phyloP scores from a whole-genome alignment of 441 rosid species.

The Pelargonium australe region DNA sequence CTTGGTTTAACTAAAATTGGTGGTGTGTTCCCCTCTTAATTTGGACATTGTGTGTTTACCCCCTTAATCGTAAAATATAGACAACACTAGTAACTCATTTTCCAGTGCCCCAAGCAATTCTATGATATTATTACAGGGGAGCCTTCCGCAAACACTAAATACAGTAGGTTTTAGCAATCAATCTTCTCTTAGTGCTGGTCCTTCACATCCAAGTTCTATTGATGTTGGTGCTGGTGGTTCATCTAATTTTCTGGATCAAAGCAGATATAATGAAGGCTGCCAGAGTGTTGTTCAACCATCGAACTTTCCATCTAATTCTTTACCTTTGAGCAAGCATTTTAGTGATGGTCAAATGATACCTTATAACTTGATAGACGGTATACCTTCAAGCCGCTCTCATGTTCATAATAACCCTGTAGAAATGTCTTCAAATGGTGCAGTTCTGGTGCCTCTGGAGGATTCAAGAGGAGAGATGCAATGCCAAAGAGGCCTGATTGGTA shows the following conservation, averaged over 20 bases:
- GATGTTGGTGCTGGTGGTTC: slow-evolving; percentile 32
- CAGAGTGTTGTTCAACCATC: slow-evolving; percentile 37
- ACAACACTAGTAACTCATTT: slow-evolving; percentile 24
- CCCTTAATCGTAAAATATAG: no score
- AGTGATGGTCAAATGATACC: slow-evolving; percentile 26
- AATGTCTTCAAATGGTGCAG: slow-evolving; percentile 29
- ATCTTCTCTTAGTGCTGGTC: slow-evolving; percentile 38
- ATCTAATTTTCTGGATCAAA: slow-evolving; percentile 39
- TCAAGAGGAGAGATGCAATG: slow-evolving; percentile 32
- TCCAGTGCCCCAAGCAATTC: slow-evolving; percentile 35
- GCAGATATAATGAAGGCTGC: slow-evolving; percentile 41
- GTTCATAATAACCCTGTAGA: slow-evolving; percentile 28
- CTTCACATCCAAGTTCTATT: slow-evolving; percentile 36
- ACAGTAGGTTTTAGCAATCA: slow-evolving; percentile 38
- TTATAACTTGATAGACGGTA: slow-evolving; percentile 29
- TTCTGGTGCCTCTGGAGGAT: slow-evolving; percentile 28
- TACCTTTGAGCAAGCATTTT: slow-evolving; percentile 30
- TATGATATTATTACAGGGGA: slow-evolving; percentile 24
- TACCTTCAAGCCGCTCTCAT: slow-evolving; percentile 29
- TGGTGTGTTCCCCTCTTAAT: no score
- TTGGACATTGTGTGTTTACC: no score
- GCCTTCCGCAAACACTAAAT: slow-evolving; percentile 28
- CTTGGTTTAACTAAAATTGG: no score
- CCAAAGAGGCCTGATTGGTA: slow-evolving; percentile 33
- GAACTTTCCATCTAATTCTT: slow-evolving; percentile 36